Conservation (phyloP, 148 eudicot genomes). For the Vaccinium vitisidaea region DNA sequence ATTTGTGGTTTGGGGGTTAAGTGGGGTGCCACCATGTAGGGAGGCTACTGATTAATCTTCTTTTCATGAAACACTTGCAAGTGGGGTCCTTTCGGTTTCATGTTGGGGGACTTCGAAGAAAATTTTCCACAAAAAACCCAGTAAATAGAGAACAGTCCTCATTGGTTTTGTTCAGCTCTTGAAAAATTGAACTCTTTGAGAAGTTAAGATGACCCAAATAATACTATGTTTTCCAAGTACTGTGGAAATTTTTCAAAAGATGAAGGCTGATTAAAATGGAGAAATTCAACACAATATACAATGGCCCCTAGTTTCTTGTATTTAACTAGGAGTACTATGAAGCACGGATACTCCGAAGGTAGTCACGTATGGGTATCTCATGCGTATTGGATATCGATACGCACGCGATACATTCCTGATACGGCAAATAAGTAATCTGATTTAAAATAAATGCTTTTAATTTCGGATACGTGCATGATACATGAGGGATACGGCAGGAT, state of each 20-base stretch:
- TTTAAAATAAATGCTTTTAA: no score
- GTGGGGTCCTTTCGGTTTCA: background rate
- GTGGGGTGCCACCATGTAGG: slow-evolving; percentile 26
- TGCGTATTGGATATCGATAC: no score
- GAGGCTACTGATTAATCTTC: background rate
- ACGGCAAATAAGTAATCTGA: no score
- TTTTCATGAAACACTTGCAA: background rate
- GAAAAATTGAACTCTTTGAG: background rate
- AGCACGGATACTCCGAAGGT: no score
- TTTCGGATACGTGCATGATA: no score
- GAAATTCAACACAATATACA: background rate
- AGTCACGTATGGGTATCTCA: no score
- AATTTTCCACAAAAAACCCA: background rate
- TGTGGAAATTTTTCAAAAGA: background rate
- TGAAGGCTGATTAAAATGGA: background rate
- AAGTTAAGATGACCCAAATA: background rate
- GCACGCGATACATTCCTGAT: no score
- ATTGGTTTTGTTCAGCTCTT: background rate
- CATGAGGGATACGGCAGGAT: no score
- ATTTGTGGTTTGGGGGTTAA: slow-evolving; percentile 61
- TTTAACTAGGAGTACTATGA: background rate
- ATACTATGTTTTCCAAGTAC: background rate
- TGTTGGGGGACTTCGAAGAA: background rate
- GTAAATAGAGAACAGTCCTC: background rate
- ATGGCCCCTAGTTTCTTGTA: background rate